Base-by-base conservation (phyloP, 495 filamentous ascomycete genomes). In the Tricharina praecox region DNA sequence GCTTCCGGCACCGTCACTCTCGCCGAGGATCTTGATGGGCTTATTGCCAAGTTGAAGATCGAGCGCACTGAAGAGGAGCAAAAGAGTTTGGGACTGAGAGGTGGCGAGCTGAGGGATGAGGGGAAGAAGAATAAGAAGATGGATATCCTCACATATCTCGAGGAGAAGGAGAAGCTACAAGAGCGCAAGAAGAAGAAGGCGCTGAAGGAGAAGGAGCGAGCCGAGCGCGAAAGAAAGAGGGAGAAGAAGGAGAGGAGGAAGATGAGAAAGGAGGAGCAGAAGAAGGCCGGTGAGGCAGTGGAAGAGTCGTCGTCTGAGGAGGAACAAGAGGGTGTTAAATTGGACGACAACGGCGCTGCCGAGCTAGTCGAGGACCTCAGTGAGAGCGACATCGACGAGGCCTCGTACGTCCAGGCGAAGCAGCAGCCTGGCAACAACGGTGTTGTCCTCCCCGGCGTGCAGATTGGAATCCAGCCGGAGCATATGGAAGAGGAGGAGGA, bases 21-120 rank as follows among this genome's bases (percentile, higher is more conserved):
- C 11, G 19, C 41, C n/a, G 41, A 18, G 3, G 41, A 44, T 30
- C 2, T 44, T 9, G 41, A 44, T 30, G 41, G 13, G 41, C 10
- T 11, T 11, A 44, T 44, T 30, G 21, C 1, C 2, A 26, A 26
- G 2, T 40, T 40, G 37, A 40, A 13, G 13, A 7, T 13, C 28
- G 28, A 32, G 28, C 7, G 28, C 7, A 13, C 13, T 32, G 28
- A 32, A 32, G 7, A 13, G 18, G 34, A 37, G 39, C 4, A 43
- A 20, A 20, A 23, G 20, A 5, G 5, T 19, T 24, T 43, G 16
- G 10, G 43, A n/a, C 34, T 46, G 43, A 46, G 43, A 34, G 43
- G 43, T 21, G 43, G 43, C 18, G 43, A n/a, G n/a, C n/a, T n/a
- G n/a, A n/a, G n/a, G n/a, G n/a, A n/a, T n/a, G n/a, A n/a, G n/a